These are phyloP conservation scores for Sporothrix sp. DNA, from an alignment of 2,329 filamentous ascomycete genomes.

Conservation along the genomic window DNA sequence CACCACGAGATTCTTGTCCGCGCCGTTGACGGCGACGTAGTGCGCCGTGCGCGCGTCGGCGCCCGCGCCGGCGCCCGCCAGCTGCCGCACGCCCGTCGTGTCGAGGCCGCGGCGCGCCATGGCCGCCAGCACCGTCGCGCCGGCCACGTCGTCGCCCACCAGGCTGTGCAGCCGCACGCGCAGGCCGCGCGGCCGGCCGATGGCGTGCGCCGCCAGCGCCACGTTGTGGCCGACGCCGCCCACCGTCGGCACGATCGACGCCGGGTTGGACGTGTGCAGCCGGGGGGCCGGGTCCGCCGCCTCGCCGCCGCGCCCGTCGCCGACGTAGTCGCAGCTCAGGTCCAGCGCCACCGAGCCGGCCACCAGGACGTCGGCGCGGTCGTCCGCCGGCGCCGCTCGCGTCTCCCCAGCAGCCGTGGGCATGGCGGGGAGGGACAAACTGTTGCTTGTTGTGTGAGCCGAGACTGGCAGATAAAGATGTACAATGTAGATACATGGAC, in stretches of 20 bases:
- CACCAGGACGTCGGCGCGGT: conserved; percentile 60
- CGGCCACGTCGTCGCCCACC: conserved; percentile 72
- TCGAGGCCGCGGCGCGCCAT: conserved; percentile 56
- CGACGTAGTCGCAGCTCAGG: conserved; percentile 66
- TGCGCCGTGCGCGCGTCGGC: conserved; percentile 64
- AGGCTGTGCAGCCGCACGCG: conserved; percentile 66
- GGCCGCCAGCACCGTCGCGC: conserved; percentile 59
- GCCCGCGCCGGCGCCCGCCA: conserved; percentile 41
- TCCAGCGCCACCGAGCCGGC: conserved; percentile 87
- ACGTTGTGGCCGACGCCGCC: conserved; percentile 93
- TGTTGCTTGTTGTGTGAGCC: not conserved
- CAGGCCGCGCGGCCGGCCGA: conserved; percentile 40
- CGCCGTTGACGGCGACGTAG: conserved; percentile 83
- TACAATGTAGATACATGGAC: not conserved
- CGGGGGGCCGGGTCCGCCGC: conserved; percentile 32
- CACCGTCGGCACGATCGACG: conserved; percentile 68
- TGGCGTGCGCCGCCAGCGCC: conserved; percentile 67
- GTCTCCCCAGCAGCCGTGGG: not conserved
- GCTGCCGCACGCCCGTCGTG: conserved; percentile 50
- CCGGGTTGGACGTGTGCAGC: conserved; percentile 76
- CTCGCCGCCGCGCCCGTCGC: conserved; percentile 13
- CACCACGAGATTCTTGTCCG: conserved; percentile 70
- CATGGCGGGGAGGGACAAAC: not conserved
- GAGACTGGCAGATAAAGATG: too few relatives aligned
- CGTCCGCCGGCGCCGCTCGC: not conserved